Evolutionary conservation across 176 grass and related monocot genomes (phyloP).

Genomic region (Raddia distichophylla): DNA sequence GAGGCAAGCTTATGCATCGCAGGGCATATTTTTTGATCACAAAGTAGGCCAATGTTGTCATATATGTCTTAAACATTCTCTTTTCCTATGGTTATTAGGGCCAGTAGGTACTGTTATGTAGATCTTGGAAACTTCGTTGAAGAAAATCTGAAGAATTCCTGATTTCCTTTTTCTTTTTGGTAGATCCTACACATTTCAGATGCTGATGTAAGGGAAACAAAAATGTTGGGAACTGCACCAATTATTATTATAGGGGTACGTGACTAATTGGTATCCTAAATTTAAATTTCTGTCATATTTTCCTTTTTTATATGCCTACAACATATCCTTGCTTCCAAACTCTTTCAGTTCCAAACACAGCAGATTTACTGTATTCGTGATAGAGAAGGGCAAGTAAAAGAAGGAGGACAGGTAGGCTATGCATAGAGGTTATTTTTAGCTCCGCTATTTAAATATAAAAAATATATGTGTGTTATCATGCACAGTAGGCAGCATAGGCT

Average conservation of each 20-base stretch:
- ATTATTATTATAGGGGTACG: constrained; percentile 75
- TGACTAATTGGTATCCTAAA: neutral
- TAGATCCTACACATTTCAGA: constrained; percentile 98
- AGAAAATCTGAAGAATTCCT: neutral
- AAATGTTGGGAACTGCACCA: constrained; percentile 89
- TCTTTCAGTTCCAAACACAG: constrained; percentile 87
- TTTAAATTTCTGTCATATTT: neutral
- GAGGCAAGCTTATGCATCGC: constrained; percentile 74
- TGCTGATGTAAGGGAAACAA: constrained; percentile 91
- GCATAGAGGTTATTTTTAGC: neutral
- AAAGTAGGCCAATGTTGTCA: constrained; percentile 59
- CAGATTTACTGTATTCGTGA: constrained; percentile 95
- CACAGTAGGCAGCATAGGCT: constrained; percentile 1
- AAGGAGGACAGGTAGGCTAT: constrained; percentile 78
- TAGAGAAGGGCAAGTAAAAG: constrained; percentile 71
- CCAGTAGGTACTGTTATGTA: neutral
- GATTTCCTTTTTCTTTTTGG: constrained; percentile 31
- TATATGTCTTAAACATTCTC: constrained; percentile 1
- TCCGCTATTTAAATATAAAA: constrained; percentile 5
- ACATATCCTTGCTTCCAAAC: constrained; percentile 32
- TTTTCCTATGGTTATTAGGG: neutral
- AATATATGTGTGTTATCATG: constrained; percentile 27
- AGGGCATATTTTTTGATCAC: constrained; percentile 91
- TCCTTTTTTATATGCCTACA: constrained; percentile 36
- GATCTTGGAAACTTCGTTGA: neutral